Base-by-base conservation (phyloP, 2,329 filamentous ascomycete species). In the Diaporthe ilicicola region DNA sequence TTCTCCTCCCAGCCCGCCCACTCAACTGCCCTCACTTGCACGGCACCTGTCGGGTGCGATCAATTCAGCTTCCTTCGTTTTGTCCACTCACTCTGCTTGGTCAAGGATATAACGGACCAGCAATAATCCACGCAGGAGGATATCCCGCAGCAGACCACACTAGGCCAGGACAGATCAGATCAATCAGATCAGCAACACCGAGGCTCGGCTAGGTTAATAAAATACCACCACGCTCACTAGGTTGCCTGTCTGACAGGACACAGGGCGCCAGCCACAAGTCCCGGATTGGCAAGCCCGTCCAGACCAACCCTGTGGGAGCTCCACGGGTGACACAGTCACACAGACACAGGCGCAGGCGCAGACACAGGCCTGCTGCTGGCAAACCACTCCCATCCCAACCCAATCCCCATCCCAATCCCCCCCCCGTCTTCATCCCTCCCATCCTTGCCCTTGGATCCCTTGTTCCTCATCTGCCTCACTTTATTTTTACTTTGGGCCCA, bases 381-480 rank as follows among this genome's bases (percentile, higher is more conserved):
- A 22, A 44, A 46, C 39, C 56, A n/a, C 24, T 61, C 29, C 46
- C 39, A n/a, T 62, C 7, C 56, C 56, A 55, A n/a, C n/a, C n/a
- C n/a, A n/a, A n/a, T 34, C 17, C 4, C n/a, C 54, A 27, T 56
- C 34, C 34, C 34, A 56, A 19, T 34, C 27, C 56, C 32, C 24
- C 24, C 42, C 24, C 42, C 55, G 27, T 24, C 56, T 19, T 46
- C 56, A 62, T 62, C 56, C 56, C 56, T 62, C 42, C 56, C 56
- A 62, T 62, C 56, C 44, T 61, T 19, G 9, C 17, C 24, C 6
- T 44, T 54, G 51, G 24, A 55, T 55, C 32, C 64, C 64, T 55
- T 55, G 64, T 32, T 55, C 64, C 64, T 67, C 64, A 32, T 34
- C 64, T 67, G 64, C 64, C 46, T 55, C 50, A 67, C 50, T 67